A percentile compares a stretch with the other conserved stretches of the same genome.
Conservation (phyloP, 805 yeast species). For the Vanderwaltozyma yarrowii region DNA sequence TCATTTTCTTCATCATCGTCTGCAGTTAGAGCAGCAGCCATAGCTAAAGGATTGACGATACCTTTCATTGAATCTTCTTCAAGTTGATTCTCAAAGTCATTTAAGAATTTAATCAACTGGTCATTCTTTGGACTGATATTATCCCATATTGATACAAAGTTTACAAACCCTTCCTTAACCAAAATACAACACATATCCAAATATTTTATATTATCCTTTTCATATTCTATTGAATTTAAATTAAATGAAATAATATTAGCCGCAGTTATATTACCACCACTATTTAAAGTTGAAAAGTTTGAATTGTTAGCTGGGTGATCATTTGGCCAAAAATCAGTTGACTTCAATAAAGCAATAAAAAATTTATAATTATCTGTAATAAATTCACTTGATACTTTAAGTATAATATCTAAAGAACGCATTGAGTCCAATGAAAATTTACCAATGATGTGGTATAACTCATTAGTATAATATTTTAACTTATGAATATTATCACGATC, state of each 20-base stretch:
- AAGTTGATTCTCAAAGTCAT: slow-evolving; percentile 35
- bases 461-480: slow-evolving; percentile 35
- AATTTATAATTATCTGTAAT: slow-evolving; percentile 38
- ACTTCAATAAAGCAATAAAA: slow-evolving; percentile 39
- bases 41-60: slow-evolving; percentile 67
- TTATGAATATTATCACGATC: slow-evolving; percentile 34
- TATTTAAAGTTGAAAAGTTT: slow-evolving; percentile 26
- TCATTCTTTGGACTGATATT: slow-evolving; percentile 45
- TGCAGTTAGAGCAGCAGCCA: slow-evolving; percentile 73
- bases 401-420: slow-evolving; percentile 51
- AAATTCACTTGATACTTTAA: slow-evolving; percentile 42
- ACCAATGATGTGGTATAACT: slow-evolving; percentile 53
- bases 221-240: slow-evolving; percentile 16
- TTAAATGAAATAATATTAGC: slow-evolving; percentile 43
- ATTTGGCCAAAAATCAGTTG: slow-evolving; percentile 61
- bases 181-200: slow-evolving; percentile 43
- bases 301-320: slow-evolving; percentile 25
- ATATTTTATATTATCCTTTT: slow-evolving; percentile 21
- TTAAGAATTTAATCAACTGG: slow-evolving; percentile 36
- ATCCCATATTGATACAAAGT: slow-evolving; percentile 50
- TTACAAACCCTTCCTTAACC: slow-evolving; percentile 55
- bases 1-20: slow-evolving; percentile 55
- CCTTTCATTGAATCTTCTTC: slow-evolving; percentile 52
- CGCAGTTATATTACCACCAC: slow-evolving; percentile 48
- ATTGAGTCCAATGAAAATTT: slow-evolving; percentile 68